Conservation (phyloP, 352 stramenopile genomes). For the Phytophthora fragariae region DNA sequence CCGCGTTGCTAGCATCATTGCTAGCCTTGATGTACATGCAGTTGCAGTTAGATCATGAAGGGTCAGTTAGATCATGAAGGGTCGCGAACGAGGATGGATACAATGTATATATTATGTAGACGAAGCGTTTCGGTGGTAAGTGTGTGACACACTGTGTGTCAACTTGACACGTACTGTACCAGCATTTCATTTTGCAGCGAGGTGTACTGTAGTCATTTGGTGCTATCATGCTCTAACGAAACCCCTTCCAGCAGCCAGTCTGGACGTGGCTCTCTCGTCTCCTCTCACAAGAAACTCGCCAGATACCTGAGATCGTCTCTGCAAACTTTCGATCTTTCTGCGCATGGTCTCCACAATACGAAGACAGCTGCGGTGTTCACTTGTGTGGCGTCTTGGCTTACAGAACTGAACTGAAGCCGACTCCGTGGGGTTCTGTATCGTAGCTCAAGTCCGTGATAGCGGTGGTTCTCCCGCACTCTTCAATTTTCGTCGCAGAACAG, state of each 20-base stretch:
- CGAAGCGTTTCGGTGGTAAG: slow-evolving; percentile 27
- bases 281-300: too few relatives aligned
- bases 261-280: too few relatives aligned
- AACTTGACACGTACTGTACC: too few relatives aligned
- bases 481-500: slow-evolving; percentile 7
- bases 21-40: too few relatives aligned
- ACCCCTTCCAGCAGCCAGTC: too few relatives aligned
- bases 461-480: slow-evolving; percentile 23
- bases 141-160: background rate
- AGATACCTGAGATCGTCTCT: too few relatives aligned
- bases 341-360: background rate
- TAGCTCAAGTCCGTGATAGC: background rate
- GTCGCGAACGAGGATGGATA: background rate
- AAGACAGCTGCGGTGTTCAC: background rate
- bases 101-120: slow-evolving; percentile 21
- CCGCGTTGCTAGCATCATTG: too few relatives aligned
- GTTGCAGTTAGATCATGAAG: slow-evolving; percentile 18
- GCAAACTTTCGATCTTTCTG: background rate
- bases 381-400: slow-evolving; percentile 1
- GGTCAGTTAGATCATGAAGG: background rate
- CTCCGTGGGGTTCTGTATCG: background rate
- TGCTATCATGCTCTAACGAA: too few relatives aligned
- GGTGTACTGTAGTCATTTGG: too few relatives aligned
- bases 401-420: background rate
- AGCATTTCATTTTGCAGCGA: too few relatives aligned